These are phyloP conservation scores for Fusarium sp. DNA, from an alignment of 2,329 filamentous ascomycete species.

Conservation along the genomic window DNA sequence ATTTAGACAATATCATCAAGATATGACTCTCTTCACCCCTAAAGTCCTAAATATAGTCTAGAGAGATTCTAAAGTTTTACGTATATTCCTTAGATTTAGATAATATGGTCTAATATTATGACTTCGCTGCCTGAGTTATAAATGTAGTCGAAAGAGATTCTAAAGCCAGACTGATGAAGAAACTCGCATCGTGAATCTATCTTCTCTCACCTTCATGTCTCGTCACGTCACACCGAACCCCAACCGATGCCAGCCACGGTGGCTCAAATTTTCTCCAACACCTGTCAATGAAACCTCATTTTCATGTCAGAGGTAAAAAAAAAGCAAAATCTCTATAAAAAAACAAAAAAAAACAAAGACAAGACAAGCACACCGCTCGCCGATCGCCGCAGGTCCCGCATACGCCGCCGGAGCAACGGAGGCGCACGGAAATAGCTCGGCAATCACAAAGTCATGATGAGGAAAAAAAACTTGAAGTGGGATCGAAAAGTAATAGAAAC, in stretches of 20 bases:
- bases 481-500: background rate
- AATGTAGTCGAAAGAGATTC: background rate
- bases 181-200: background rate
- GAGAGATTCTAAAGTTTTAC: background rate
- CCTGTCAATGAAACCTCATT: background rate
- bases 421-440: constrained; percentile 38
- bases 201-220: background rate
- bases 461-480: background rate
- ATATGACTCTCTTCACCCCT: too few relatives aligned
- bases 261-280: constrained; percentile 21
- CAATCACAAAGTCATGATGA: constrained; percentile 6
- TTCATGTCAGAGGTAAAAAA: constrained; percentile 6
- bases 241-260: constrained; percentile 8
- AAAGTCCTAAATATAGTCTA: background rate
- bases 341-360: background rate
- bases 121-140: too few relatives aligned
- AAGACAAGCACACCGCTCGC: background rate
- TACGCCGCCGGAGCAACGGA: constrained; percentile 30
- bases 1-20: background rate
- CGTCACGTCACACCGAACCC: background rate
- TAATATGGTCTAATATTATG: background rate
- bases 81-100: background rate
- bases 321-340: constrained; percentile 8
- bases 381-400: constrained; percentile 29
- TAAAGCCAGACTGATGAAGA: background rate